Percentiles rank a stretch among this genome's conserved stretches.
Conservation (phyloP, 805 yeast species). For the Metschnikowia santaceciliae region DNA sequence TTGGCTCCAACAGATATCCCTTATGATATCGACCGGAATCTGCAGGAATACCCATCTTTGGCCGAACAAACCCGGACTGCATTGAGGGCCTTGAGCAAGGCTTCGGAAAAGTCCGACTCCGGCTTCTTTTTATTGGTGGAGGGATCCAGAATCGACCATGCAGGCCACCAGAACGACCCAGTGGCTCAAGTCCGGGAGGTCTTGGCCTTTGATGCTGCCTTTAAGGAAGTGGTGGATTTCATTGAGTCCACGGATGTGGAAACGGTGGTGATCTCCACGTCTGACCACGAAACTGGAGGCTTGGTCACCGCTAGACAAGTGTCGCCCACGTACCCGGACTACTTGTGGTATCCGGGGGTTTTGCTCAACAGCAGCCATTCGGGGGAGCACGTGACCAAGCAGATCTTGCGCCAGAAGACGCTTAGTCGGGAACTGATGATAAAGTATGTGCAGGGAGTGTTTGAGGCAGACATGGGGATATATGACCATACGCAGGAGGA, state of each 20-base stretch:
- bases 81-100: conserved; percentile 58
- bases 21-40: conserved; percentile 73
- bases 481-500: conserved; percentile 54
- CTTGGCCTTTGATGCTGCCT: conserved; percentile 80
- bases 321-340: conserved; percentile 66
- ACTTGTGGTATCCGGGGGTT: conserved; percentile 81
- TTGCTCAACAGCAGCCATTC: conserved; percentile 68
- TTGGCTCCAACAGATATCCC: conserved; percentile 79
- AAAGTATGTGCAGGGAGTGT: conserved; percentile 43
- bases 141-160: conserved; percentile 93
- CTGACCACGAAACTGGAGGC: conserved; percentile 97
- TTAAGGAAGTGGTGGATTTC: conserved; percentile 66
- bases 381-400: conserved; percentile 61
- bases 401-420: conserved; percentile 34
- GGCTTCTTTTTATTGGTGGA: conserved; percentile 87
- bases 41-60: conserved; percentile 62
- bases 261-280: conserved; percentile 74
- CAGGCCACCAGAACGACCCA: conserved; percentile 92
- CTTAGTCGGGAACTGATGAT: conserved; percentile 26
- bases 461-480: conserved; percentile 67
- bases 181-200: conserved; percentile 93
- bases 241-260: conserved; percentile 67
- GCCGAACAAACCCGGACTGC: conserved; percentile 79
- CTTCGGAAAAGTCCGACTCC: conserved; percentile 66
- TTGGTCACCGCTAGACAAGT: conserved; percentile 82